Evolutionary conservation across 1,284 basidiomycete species (phyloP), one percentile per base, ranked within the genome.

Genomic region (Sparassis latifolia): DNA sequence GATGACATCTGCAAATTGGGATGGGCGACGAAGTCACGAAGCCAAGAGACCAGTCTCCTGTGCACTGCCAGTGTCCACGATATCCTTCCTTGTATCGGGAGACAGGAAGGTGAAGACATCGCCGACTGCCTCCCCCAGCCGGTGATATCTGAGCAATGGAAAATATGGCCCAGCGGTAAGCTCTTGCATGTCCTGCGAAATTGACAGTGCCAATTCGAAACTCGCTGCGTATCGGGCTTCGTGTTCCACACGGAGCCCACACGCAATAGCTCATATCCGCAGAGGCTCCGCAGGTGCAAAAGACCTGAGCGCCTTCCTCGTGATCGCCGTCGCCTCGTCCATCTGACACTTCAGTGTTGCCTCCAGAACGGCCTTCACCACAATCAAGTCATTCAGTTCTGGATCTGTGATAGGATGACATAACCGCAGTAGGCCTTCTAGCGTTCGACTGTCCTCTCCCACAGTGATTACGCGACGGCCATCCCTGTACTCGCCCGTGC

Each of bases 351-450:
- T 60, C 42, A 41, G 52, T 31, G 61, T 56, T 2, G 55, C 57
- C 30, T 45, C 40, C 4, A 60, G 33, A 3, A 44, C 48, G 4
- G 41, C 48, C 5, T 45, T 42, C 2, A 62, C 41, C 5, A 41
- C 50, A 3, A 44, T 33, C 4, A 54, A 5, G n/a, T 48, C 39
- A 10, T 59, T 40, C 1, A 43, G 43, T 3, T 55, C 58, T 3
- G 48, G 46, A 9, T 54, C 50, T 4, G 54, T 53, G 10, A 60
- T 51, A 0, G 74, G 72, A 52, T 75, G 73, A 46, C 70, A 71
- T 44, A 71, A 61, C 29, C 65, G 62, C 45, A 75, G 58, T 39
- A 75, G 65, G 39, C 55, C 52, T 30, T 69, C 63, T 41, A 75
- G 46, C 3, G 60, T 63, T 33, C 49, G 46, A 41, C 62, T 60